Percentiles rank a stretch among this genome's conserved stretches.
These are phyloP conservation scores for Elongisporangium undulatum DNA, from an alignment of 352 stramenopile genomes.

Conservation along the genomic window DNA sequence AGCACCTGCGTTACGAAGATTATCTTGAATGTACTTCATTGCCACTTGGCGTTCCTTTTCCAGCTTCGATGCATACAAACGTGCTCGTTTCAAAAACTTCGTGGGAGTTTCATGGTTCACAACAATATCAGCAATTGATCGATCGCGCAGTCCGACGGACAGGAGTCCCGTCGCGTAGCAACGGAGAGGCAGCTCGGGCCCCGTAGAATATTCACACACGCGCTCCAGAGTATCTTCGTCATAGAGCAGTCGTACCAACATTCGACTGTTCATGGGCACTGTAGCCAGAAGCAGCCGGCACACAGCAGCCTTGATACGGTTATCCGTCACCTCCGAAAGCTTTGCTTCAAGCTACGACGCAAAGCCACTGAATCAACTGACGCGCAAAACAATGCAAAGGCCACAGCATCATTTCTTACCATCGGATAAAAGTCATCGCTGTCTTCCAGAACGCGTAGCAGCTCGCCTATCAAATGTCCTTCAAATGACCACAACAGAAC, in stretches of 20 bases:
- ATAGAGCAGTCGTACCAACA: slow-evolving; percentile 68
- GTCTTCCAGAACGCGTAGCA: slow-evolving; percentile 76
- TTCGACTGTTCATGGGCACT: slow-evolving; percentile 62
- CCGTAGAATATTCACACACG: slow-evolving; percentile 63
- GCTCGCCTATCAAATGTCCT: slow-evolving; percentile 76
- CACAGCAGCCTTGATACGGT: slow-evolving; percentile 58
- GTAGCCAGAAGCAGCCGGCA: slow-evolving; percentile 75
- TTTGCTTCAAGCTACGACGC: slow-evolving; percentile 50
- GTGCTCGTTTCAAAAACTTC: slow-evolving; percentile 66
- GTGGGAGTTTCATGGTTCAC: slow-evolving; percentile 78
- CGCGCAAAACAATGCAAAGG: slow-evolving; percentile 3
- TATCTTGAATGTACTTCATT: slow-evolving; percentile 77
- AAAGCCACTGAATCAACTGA: background rate
- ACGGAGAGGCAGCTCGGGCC: slow-evolving; percentile 45
- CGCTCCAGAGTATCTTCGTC: slow-evolving; percentile 78
- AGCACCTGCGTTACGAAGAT: slow-evolving; percentile 27
- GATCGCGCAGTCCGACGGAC: slow-evolving; percentile 70
- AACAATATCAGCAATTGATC: slow-evolving; percentile 73
- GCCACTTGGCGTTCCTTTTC: slow-evolving; percentile 62
- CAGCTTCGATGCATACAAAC: slow-evolving; percentile 75
- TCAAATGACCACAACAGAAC: background rate
- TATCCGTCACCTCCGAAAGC: slow-evolving; percentile 48
- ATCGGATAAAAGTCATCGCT: slow-evolving; percentile 82
- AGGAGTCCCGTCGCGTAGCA: slow-evolving; percentile 78
- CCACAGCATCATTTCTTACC: slow-evolving; percentile 27